phyloP scores from a whole-genome alignment of 176 grass and related monocot species.

The barley (Hordeum vulgare) region DNA sequence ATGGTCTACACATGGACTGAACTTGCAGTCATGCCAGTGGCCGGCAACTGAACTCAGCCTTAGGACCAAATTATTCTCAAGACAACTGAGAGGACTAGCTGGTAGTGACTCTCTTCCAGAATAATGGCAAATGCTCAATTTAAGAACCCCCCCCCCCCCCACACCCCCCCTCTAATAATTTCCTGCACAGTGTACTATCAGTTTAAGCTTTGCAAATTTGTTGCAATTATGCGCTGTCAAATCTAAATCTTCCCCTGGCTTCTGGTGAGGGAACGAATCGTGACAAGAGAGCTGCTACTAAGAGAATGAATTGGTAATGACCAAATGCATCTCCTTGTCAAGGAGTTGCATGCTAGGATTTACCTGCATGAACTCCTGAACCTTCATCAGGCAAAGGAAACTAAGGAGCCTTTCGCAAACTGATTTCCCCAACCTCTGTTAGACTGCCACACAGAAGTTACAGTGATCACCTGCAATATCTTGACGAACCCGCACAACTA shows the following conservation, averaged over 20 bases:
- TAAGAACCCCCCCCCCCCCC: background rate
- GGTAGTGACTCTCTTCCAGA: background rate
- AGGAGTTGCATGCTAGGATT: background rate
- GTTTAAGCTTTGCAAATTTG: background rate
- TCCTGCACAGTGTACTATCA: too few species aligned
- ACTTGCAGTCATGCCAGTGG: background rate
- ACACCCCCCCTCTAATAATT: too few species aligned
- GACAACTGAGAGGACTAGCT: background rate
- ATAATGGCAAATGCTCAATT: background rate
- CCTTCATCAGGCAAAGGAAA: background rate
- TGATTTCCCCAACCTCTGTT: background rate
- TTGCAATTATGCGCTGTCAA: background rate
- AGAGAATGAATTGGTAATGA: constrained; percentile 1
- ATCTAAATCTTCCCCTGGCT: background rate
- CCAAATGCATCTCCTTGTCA: background rate
- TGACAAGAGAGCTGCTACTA: background rate
- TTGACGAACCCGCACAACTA: background rate
- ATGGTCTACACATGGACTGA: constrained; percentile 8
- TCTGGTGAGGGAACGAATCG: background rate
- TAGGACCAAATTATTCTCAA: constrained; percentile 4
- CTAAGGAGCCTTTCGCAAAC: background rate
- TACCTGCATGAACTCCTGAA: background rate
- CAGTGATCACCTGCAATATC: background rate
- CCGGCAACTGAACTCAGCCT: too few species aligned
- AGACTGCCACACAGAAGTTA: background rate